Conservation (phyloP, 805 yeast genomes). For the Pichia californica region DNA sequence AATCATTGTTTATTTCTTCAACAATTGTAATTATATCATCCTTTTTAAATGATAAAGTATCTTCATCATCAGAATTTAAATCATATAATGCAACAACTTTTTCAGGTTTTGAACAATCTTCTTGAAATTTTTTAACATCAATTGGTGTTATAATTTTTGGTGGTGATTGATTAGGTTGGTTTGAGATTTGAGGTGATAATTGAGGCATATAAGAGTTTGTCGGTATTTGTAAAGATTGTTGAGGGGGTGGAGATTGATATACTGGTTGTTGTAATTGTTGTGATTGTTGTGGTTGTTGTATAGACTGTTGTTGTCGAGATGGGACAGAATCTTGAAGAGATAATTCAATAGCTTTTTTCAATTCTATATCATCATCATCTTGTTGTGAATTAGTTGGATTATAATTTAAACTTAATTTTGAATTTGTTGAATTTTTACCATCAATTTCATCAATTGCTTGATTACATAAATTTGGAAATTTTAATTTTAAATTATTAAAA, state of each 20-base stretch:
- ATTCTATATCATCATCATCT: conserved; percentile 64
- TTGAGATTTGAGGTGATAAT: background rate
- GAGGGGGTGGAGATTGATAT: background rate
- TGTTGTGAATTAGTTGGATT: conserved; percentile 2
- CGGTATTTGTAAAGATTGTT: background rate
- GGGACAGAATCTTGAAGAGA: conserved; percentile 62
- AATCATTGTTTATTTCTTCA: conserved; percentile 83
- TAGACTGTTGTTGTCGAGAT: conserved; percentile 10
- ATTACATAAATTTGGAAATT: conserved; percentile 32
- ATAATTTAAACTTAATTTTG: background rate
- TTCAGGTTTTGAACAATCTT: conserved; percentile 17
- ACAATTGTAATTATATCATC: conserved; percentile 86
- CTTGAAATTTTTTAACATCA: background rate
- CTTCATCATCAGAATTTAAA: conserved; percentile 68
- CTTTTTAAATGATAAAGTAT: conserved; percentile 77
- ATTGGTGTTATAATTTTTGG: conserved; percentile 2
- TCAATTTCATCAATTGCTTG: conserved; percentile 27
- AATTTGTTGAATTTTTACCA: conserved; percentile 10
- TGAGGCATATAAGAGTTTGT: background rate
- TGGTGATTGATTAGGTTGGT: conserved; percentile 1
- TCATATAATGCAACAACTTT: conserved; percentile 81
- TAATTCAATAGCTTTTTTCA: conserved; percentile 66
- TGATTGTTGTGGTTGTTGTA: conserved; percentile 16
- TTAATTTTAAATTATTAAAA: conserved; percentile 38
- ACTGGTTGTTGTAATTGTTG: conserved; percentile 7